Evolutionary conservation across 371 early-diverging fungal species (phyloP), one percentile per base, ranked within the genome.

Genomic region (Funneliformis caledonium): DNA sequence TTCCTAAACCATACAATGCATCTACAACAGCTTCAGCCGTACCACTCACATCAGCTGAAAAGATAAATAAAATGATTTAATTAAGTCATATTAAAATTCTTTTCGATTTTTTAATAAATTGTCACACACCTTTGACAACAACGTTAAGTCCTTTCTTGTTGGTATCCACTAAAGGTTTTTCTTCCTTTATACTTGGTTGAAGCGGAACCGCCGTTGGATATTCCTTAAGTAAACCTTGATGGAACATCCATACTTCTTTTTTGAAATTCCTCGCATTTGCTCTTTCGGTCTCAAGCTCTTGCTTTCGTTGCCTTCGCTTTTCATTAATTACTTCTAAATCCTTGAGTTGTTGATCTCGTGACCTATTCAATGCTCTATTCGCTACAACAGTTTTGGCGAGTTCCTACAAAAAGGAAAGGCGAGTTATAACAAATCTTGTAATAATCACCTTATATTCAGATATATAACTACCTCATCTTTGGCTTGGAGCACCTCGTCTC

Each of bases 21-120:
- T 93, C 93, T 1, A 90, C 88, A 6, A 98, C 89, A 0, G 99
- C 98, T 84, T 98, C 99, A 10, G 96, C 90, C 3, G 98, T 96
- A 33, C 99, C 99, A 72, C 94, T 94, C 4, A 98, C 98, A 85
- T 98, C 99, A 73, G 94, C 96, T 91, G 89, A 65, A 64, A 56
- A 77, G n/a, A 60, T 42, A 37, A 12, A 48, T 7, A 12, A 72
- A 52, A 47, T 45, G 31, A 11, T 50, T 48, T 48, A 48, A 69
- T 1, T 22, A 45, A 42, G 16, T 7, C 5, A 33, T 45, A 19
- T 2, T 4, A 33, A n/a, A 33, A 50, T 37, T 37, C 37, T 33
- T 72, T 47, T 16, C 11, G 14, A 26, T 52, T 72, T 22, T 16
- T 22, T 60, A 2, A 42, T 9, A 26, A 47, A 42, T 43, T n/a